Base-by-base conservation (phyloP, 257 asterid species). In the Lycium barbarum region DNA sequence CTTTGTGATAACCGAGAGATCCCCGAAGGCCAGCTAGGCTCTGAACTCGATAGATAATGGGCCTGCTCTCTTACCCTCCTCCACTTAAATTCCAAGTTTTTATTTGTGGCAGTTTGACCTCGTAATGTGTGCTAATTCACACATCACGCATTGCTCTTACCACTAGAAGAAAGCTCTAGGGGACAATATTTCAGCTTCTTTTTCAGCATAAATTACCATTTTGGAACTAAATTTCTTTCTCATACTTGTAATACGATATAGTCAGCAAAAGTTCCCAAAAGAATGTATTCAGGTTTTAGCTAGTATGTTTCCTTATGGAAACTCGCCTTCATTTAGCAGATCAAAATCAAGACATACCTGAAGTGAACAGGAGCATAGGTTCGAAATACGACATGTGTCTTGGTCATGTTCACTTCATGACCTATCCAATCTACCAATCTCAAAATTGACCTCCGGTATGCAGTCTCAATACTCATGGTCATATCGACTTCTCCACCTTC, bases 361-460 rank as follows among this genome's bases (percentile, higher is more conserved):
- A 85, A 85, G 47, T 85, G 87, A 7, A 84, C 87, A 58, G 87
- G 87, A 54, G 87, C 82, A 81, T 85, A 85, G 22, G 85, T 80
- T 9, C 87, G 84, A 57, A 85, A 85, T 38, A 85, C 12, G 9
- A 85, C 78, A 53, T 67, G 72, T 9, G 87, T 81, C 38, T 82
- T 79, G 83, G 49, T 55, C 73, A 65, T 81, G 72, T 85, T 71
- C 13, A 85, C 85, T 70, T 85, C 87, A n/a, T 36, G 84, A 9
- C 43, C 58, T 72, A 85, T 81, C 87, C 87, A 85, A 47, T 85
- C 84, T 20, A 85, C 53, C 54, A 85, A 49, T 9, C 57, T 85
- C 18, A 14, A 38, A 33, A 85, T 54, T 7, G 87, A 85, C 83
- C 49, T 80, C 66, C 53, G 59, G 20, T 70, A 85, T 55, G 87